phyloP scores from a whole-genome alignment of 768 basidiomycete species.

The Phlebiopsis flavidoalba region DNA sequence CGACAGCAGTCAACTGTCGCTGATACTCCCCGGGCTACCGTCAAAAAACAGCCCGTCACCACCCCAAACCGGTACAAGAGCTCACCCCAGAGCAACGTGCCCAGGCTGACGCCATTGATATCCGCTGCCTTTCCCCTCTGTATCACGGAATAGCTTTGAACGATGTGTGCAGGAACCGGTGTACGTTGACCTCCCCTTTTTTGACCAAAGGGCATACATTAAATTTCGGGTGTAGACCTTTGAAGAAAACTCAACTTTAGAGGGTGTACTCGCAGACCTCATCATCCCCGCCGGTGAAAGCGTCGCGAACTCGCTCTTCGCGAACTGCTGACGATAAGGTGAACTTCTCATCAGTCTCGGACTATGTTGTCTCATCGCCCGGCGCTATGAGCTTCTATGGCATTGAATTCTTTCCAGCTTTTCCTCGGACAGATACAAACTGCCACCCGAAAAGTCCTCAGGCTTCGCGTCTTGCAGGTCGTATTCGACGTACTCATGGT shows the following conservation, averaged over 20 bases:
- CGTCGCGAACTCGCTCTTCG: conserved; percentile 80
- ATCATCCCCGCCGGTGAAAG: conserved; percentile 88
- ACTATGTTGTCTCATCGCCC: conserved; percentile 81
- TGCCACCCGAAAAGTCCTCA: conserved; percentile 56
- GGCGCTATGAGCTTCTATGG: too few relatives aligned
- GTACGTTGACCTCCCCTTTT: conserved; percentile 40
- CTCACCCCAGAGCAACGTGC: conserved; percentile 57
- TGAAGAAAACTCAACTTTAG: conserved; percentile 65
- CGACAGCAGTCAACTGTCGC: conserved; percentile 30
- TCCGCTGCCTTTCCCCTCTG: conserved; percentile 74
- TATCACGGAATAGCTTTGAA: conserved; percentile 80
- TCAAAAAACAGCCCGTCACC: conserved; percentile 18
- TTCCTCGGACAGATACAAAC: conserved; percentile 71
- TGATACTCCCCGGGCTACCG: conserved; percentile 24
- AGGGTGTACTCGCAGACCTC: conserved; percentile 69
- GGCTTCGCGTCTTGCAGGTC: conserved; percentile 67
- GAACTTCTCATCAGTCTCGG: conserved; percentile 76
- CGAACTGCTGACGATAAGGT: conserved; percentile 80
- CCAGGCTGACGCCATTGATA: conserved; percentile 57
- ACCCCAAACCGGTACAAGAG: conserved; percentile 32
- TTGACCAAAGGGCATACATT: conserved; percentile 12
- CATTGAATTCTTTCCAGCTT: conserved; percentile 63
- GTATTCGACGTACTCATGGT: conserved; percentile 87
- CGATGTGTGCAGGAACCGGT: conserved; percentile 78
- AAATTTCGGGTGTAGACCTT: conserved; percentile 33